Conservation (phyloP, 2,329 filamentous ascomycete genomes). For the Thermoascus crustaceus region DNA sequence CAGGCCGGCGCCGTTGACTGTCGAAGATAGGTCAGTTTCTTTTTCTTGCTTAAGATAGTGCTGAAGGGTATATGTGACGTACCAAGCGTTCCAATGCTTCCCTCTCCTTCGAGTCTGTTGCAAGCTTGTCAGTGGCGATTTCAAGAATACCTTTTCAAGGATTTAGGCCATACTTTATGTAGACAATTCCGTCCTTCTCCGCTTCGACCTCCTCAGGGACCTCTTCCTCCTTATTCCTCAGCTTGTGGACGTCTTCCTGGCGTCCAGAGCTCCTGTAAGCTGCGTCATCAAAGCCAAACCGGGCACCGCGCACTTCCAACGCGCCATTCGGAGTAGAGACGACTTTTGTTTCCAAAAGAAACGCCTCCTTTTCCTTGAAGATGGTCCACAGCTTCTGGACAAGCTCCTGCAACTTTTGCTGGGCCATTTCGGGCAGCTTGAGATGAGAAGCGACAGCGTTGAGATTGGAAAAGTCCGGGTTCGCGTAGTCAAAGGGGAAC, state of each 20-base stretch:
- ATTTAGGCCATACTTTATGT: constrained; percentile 49
- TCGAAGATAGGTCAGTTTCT: too few relatives aligned
- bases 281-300: constrained; percentile 62
- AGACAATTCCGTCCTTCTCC: constrained; percentile 67
- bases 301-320: constrained; percentile 46
- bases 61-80: constrained; percentile 7
- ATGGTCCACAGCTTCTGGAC: constrained; percentile 50
- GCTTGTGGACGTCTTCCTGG: constrained; percentile 51
- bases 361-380: constrained; percentile 58
- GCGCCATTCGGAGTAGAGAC: constrained; percentile 33
- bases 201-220: constrained; percentile 53
- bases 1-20: constrained; percentile 77
- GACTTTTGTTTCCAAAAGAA: constrained; percentile 49
- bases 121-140: constrained; percentile 6
- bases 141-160: neutral
- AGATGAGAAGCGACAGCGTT: constrained; percentile 40
- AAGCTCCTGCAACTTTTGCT: constrained; percentile 40
- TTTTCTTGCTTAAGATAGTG: too few relatives aligned
- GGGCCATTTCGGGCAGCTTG: constrained; percentile 42
- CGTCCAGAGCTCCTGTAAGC: constrained; percentile 56
- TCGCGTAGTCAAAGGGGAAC: constrained; percentile 56
- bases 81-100: constrained; percentile 65
- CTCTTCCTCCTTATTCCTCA: constrained; percentile 46
- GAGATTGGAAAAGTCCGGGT: constrained; percentile 37
- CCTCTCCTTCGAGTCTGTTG: constrained; percentile 39